A percentile compares a stretch with the other conserved stretches of the same genome.
These are phyloP conservation scores for Capsella rubella DNA, from an alignment of 441 rosid genomes.

Conservation along the genomic window DNA sequence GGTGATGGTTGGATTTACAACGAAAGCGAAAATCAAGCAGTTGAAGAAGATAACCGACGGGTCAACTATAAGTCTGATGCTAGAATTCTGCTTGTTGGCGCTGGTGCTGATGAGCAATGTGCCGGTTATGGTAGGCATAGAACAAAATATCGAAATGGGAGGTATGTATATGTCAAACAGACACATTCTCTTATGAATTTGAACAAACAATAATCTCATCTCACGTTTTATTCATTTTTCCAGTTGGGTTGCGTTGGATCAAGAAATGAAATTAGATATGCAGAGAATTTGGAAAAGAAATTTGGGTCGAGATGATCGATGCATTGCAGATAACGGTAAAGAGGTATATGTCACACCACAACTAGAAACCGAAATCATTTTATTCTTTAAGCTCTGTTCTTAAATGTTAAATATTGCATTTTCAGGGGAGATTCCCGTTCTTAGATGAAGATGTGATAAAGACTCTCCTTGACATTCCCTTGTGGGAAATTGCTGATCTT, in stretches of 20 bases:
- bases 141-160: slow-evolving; percentile 79
- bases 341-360: slow-evolving; percentile 57
- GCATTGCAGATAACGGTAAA: slow-evolving; percentile 85
- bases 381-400: slow-evolving; percentile 6
- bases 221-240: slow-evolving; percentile 2
- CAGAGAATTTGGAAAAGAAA: slow-evolving; percentile 98
- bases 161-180: slow-evolving; percentile 49
- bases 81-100: slow-evolving; percentile 81
- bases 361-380: neutral
- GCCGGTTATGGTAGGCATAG: slow-evolving; percentile 97
- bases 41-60: slow-evolving; percentile 42
- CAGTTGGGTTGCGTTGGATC: slow-evolving; percentile 82
- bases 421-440: slow-evolving; percentile 90
- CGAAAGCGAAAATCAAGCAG: slow-evolving; percentile 36
- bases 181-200: neutral
- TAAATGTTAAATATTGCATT: neutral
- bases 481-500: slow-evolving; percentile 87
- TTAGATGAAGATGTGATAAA: slow-evolving; percentile 91
- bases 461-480: slow-evolving; percentile 76
- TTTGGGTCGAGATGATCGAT: slow-evolving; percentile 94
- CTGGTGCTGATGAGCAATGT: slow-evolving; percentile 98
- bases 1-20: slow-evolving; percentile 77
- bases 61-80: slow-evolving; percentile 66
- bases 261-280: slow-evolving; percentile 97
- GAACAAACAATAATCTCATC: neutral